Conservation (phyloP, 345 rosid species). For the Reutealis trisperma region DNA sequence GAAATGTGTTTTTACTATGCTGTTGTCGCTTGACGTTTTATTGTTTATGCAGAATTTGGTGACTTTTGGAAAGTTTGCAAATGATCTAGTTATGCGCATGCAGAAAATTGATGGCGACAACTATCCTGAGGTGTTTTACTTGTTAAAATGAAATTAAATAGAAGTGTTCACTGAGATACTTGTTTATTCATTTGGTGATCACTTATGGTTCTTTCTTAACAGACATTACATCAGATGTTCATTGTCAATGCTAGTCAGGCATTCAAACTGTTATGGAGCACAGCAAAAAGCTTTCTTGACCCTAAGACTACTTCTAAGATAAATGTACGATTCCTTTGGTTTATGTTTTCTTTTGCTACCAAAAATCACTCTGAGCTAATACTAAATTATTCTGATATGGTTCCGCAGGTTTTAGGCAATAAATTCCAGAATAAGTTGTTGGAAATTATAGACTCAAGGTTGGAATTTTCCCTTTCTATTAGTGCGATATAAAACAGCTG, state of each 20-base stretch:
- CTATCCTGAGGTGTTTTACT: constrained; percentile 84
- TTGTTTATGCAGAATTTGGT: constrained; percentile 67
- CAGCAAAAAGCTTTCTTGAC: constrained; percentile 84
- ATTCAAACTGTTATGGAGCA: constrained; percentile 86
- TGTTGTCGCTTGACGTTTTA: constrained; percentile 14
- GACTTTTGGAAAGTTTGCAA: constrained; percentile 90
- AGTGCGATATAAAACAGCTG: background rate
- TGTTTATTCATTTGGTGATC: constrained; percentile 9
- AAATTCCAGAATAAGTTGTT: constrained; percentile 68
- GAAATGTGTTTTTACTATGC: background rate
- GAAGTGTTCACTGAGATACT: background rate
- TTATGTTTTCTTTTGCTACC: constrained; percentile 10
- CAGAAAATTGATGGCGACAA: constrained; percentile 98
- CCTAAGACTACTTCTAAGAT: constrained; percentile 91
- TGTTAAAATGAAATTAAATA: constrained; percentile 1
- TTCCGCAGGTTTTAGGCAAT: constrained; percentile 74
- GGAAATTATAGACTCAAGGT: constrained; percentile 86
- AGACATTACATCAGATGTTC: constrained; percentile 95
- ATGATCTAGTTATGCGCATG: constrained; percentile 86
- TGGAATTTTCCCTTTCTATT: constrained; percentile 23
- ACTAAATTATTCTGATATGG: constrained; percentile 25
- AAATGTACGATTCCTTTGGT: constrained; percentile 46
- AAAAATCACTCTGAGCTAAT: constrained; percentile 24
- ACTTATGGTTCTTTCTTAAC: constrained; percentile 24
- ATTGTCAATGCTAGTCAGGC: constrained; percentile 87